Evolutionary conservation across 2,329 filamentous ascomycete genomes (phyloP).

Genomic region (Xylaria sp.): DNA sequence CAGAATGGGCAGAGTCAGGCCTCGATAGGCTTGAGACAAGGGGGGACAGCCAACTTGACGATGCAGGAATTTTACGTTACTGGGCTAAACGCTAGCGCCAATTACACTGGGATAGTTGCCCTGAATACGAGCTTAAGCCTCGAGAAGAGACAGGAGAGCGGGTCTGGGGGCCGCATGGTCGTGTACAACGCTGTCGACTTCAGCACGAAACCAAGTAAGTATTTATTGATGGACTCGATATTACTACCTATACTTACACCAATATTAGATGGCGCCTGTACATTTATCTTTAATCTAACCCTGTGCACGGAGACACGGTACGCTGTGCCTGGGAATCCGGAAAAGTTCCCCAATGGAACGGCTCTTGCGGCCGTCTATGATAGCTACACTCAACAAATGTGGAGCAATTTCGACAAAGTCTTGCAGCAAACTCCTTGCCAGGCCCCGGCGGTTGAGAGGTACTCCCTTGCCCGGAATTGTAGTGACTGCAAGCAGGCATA

Average conservation of each 20-base stretch:
- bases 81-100: constrained; percentile 76
- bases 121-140: constrained; percentile 55
- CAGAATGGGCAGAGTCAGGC: constrained; percentile 62
- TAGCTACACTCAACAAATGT: constrained; percentile 74
- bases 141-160: constrained; percentile 63
- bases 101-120: constrained; percentile 79
- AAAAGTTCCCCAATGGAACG: constrained; percentile 67
- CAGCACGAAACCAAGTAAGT: constrained; percentile 77
- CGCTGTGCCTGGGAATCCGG: constrained; percentile 84
- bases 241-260: constrained; percentile 15
- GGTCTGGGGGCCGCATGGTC: constrained; percentile 74
- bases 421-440: constrained; percentile 89
- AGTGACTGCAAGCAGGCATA: constrained; percentile 81
- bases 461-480: constrained; percentile 84
- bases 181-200: constrained; percentile 81
- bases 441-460: constrained; percentile 75
- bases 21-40: constrained; percentile 73
- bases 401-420: constrained; percentile 81
- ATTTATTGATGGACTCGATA: neutral
- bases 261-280: constrained; percentile 63
- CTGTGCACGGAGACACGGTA: constrained; percentile 93
- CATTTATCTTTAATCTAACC: constrained; percentile 84
- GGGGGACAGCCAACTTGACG: constrained; percentile 73
- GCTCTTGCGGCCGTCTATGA: constrained; percentile 81
- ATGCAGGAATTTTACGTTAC: constrained; percentile 91